These are phyloP conservation scores for Isoetes taiwanensis DNA, from an alignment of 75 land plant genomes.

Conservation along the genomic window DNA sequence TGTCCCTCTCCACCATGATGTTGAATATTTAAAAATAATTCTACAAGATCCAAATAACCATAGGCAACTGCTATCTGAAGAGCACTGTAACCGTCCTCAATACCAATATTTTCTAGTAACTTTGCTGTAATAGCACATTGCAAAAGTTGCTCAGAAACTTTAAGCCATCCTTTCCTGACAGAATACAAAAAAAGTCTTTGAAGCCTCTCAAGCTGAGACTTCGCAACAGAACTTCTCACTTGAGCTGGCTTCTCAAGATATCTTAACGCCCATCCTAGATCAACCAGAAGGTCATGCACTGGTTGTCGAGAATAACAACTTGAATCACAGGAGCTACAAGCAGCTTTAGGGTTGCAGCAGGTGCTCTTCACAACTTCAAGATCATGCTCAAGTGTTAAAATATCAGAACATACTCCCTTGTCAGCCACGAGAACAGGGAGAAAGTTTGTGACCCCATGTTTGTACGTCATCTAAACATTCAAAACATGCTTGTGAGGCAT, in stretches of 20 bases:
- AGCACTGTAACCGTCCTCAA: too few relatives aligned
- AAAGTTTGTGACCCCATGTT: constrained; percentile 65
- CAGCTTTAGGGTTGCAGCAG: too few relatives aligned
- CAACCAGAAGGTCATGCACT: constrained; percentile 41
- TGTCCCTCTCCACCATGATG: too few relatives aligned
- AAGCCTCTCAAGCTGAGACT: constrained; percentile 9
- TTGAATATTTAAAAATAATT: too few relatives aligned
- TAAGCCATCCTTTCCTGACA: neutral
- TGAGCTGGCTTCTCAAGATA: neutral
- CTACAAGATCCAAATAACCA: too few relatives aligned
- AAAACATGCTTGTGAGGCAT: too few relatives aligned
- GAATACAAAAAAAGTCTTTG: constrained; percentile 8
- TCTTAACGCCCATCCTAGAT: constrained; percentile 70
- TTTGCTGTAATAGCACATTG: constrained; percentile 4
- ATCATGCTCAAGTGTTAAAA: constrained; percentile 29
- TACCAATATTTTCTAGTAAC: neutral
- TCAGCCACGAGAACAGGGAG: constrained; percentile 64
- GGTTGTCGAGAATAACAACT: constrained; percentile 3
- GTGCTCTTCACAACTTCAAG: neutral
- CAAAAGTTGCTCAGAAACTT: constrained; percentile 9
- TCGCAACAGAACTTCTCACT: too few relatives aligned
- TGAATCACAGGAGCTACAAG: constrained; percentile 14
- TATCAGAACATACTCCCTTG: constrained; percentile 45
- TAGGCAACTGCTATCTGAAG: too few relatives aligned
- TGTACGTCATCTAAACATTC: too few relatives aligned